A percentile compares a stretch with the other conserved stretches of the same genome.
Conservation (phyloP, 2,329 filamentous ascomycete genomes). For the Xylariaceae sp. region DNA sequence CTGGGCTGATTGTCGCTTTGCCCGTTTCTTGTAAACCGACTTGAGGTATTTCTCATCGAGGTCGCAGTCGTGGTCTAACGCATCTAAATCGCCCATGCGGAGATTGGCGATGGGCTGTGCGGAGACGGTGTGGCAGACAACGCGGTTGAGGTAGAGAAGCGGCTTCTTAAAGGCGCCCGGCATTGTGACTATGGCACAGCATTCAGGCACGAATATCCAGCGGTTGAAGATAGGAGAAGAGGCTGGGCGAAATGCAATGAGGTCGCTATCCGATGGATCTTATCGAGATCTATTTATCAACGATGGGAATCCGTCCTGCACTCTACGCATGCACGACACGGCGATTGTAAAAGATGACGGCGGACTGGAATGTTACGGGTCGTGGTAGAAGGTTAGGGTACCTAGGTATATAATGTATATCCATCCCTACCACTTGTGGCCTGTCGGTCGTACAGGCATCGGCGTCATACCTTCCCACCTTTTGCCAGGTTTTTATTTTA, state of each 20-base stretch:
- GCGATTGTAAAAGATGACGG: neutral
- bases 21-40: slow-evolving; percentile 33
- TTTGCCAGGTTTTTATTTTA: too few species aligned
- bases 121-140: slow-evolving; percentile 37
- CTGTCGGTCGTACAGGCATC: too few species aligned
- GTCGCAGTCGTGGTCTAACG: slow-evolving; percentile 30
- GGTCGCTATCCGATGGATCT: neutral
- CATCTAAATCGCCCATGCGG: slow-evolving; percentile 36
- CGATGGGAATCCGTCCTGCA: neutral
- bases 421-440: too few species aligned
- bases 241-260: neutral
- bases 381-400: neutral
- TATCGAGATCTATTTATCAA: neutral
- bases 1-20: slow-evolving; percentile 34
- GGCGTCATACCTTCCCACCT: too few species aligned
- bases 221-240: neutral
- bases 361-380: neutral
- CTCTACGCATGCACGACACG: neutral
- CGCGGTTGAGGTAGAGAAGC: slow-evolving; percentile 37
- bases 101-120: slow-evolving; percentile 40
- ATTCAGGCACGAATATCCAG: neutral
- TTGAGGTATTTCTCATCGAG: slow-evolving; percentile 33
- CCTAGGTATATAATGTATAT: too few species aligned
- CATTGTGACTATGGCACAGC: slow-evolving; percentile 25
- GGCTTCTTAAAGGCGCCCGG: slow-evolving; percentile 36